Base-by-base conservation (phyloP, 805 yeast genomes). In the Starmerella stigmatis region DNA sequence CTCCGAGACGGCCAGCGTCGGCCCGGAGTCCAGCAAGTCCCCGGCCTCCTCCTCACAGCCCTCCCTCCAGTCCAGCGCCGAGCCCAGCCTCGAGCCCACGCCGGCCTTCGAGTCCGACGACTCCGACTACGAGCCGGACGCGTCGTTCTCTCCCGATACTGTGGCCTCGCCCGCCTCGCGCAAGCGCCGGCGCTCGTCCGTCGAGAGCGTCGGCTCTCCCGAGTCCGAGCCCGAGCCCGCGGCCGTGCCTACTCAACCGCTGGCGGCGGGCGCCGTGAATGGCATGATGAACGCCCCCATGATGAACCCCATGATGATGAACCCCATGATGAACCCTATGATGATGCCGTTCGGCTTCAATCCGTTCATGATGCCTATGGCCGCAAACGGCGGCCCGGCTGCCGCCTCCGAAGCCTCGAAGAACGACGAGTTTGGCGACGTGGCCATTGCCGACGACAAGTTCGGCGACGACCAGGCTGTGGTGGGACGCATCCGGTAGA, bases 361-460 rank as follows among this genome's bases (percentile, higher is more conserved):
- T 13, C 63, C 60, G 12, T 50, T 55, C 19, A 45, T 53, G 41
- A 54, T 60, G 49, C 54, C 56, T 29, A 41, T 36, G 40, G 17
- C 45, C 15, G 32, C 42, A 40, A 37, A 13, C 19, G 20, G 27
- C 26, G 37, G 17, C 19, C 39, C 43, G 17, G 43, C 38, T 11
- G 40, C 28, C 35, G 32, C 30, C 17, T 41, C 41, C 23, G 36
- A 33, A 2, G 7, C 12, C n/a, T 25, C 13, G 17, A 33, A 31
- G 10, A 26, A 21, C 12, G 38, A 28, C 27, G 21, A 31, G 15
- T 38, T 43, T 10, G 32, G 30, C 10, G 35, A 26, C 13, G 44
- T 35, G 21, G 35, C 27, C 23, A 32, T 32, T 5, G 47, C 38
- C 23, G 50, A 50, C 30, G 44, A 43, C 25, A 48, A 46, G 4